These are phyloP conservation scores for Cardamine chenopodiifolia DNA, from an alignment of 345 rosid genomes.

Conservation along the genomic window DNA sequence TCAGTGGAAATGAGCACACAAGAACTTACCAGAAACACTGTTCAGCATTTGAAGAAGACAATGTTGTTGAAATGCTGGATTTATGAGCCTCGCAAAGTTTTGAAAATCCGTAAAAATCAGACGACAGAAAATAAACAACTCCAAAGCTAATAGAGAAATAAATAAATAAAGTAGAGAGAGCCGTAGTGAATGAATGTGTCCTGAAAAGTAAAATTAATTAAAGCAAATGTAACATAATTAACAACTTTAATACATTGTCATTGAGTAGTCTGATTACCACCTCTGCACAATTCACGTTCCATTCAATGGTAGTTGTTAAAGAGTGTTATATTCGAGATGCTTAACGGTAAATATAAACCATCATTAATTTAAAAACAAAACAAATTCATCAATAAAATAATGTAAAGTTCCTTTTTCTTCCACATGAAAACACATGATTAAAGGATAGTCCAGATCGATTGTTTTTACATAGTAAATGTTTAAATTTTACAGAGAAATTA, in stretches of 20 bases:
- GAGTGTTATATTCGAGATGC: slow-evolving; percentile 35
- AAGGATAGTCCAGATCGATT: background rate
- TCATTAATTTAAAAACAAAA: background rate
- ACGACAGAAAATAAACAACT: background rate
- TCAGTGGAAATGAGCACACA: slow-evolving; percentile 14
- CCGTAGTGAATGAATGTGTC: slow-evolving; percentile 6
- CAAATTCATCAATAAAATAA: background rate
- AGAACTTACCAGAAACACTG: slow-evolving; percentile 84
- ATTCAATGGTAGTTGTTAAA: background rate
- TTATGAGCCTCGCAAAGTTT: slow-evolving; percentile 22
- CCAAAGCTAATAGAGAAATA: slow-evolving; percentile 10
- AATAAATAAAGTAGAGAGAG: background rate
- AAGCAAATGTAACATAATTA: background rate
- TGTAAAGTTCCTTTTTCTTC: slow-evolving; percentile 34
- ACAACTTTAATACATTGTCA: slow-evolving; percentile 5
- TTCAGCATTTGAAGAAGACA: slow-evolving; percentile 98
- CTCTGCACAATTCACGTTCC: slow-evolving; percentile 38
- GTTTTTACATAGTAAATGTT: slow-evolving; percentile 33
- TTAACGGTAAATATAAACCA: slow-evolving; percentile 38
- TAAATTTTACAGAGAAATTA: slow-evolving; percentile 19
- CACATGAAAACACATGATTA: slow-evolving; percentile 43
- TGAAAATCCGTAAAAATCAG: slow-evolving; percentile 12
- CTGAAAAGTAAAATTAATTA: slow-evolving; percentile 23
- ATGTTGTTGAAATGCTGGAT: slow-evolving; percentile 90
- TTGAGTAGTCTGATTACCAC: slow-evolving; percentile 21